Conservation (phyloP, 345 rosid species). For the Rhodamnia rubescens region DNA sequence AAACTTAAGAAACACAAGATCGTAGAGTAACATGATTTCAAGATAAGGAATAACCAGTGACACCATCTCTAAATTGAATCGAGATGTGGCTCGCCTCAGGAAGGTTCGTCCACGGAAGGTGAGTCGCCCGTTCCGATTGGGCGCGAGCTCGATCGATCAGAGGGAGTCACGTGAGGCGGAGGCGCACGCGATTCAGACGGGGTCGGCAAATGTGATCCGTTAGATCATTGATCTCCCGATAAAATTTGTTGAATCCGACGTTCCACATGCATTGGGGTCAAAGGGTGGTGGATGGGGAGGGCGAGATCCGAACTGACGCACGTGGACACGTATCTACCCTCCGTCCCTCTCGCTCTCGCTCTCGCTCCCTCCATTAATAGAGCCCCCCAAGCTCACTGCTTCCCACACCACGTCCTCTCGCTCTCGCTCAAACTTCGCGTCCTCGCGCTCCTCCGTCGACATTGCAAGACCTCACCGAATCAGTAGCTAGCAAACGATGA, state of each 20-base stretch:
- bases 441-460: background rate
- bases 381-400: background rate
- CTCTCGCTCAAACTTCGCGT: background rate
- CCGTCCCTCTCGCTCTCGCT: background rate
- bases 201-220: too few species aligned
- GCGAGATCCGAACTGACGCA: background rate
- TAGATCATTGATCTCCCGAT: background rate
- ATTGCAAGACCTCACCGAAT: background rate
- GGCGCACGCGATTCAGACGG: too few species aligned
- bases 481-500: background rate
- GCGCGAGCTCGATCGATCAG: too few species aligned
- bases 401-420: background rate
- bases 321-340: background rate
- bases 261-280: background rate
- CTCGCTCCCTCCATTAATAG: background rate
- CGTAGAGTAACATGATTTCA: background rate
- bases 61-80: too few species aligned
- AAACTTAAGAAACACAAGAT: accelerated
- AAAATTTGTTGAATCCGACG: background rate
- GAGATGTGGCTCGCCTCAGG: too few species aligned
- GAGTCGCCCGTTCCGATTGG: too few species aligned
- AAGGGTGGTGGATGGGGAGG: background rate
- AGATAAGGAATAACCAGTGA: too few species aligned
- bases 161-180: too few species aligned
- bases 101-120: too few species aligned